These are phyloP conservation scores for Verticillium nubilum DNA, from an alignment of 2,329 filamentous ascomycete genomes.

Conservation along the genomic window DNA sequence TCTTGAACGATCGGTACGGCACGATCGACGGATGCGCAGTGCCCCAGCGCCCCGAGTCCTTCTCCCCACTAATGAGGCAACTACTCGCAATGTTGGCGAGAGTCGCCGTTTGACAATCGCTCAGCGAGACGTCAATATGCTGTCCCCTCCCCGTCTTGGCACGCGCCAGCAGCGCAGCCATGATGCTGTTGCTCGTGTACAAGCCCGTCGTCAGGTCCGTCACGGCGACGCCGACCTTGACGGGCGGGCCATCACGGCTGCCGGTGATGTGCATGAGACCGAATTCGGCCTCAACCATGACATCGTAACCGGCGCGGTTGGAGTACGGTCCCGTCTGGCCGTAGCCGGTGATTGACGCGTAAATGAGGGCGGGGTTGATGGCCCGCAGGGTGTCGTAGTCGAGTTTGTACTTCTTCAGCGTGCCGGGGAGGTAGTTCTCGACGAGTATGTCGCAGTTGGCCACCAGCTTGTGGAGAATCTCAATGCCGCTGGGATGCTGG, in stretches of 20 bases:
- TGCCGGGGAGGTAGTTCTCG: conserved; percentile 92
- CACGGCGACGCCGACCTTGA: conserved; percentile 96
- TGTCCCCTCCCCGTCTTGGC: conserved; percentile 74
- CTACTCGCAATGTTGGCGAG: conserved; percentile 94
- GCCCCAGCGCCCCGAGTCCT: conserved; percentile 87
- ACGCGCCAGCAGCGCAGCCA: conserved; percentile 82
- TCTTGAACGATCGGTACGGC: conserved; percentile 82
- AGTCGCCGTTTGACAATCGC: conserved; percentile 92
- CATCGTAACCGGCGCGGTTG: conserved; percentile 87
- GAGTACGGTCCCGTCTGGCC: conserved; percentile 92
- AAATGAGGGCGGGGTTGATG: conserved; percentile 84
- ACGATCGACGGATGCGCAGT: conserved; percentile 99
- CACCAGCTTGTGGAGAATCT: conserved; percentile 80
- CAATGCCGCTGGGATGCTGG: conserved; percentile 74
- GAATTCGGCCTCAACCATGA: conserved; percentile 99
- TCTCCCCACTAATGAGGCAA: conserved; percentile 79
- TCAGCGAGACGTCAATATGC: conserved; percentile 85
- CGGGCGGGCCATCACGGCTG: conserved; percentile 77
- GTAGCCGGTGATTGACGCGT: conserved; percentile 95
- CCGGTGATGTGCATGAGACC: conserved; percentile 99
- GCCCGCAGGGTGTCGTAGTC: conserved; percentile 76
- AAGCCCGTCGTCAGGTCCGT: conserved; percentile 93
- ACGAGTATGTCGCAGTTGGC: conserved; percentile 87
- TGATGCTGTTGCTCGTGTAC: conserved; percentile 92
- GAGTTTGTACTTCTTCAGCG: conserved; percentile 83